These are phyloP conservation scores for Penicillium egyptiacum DNA, from an alignment of 495 filamentous ascomycete genomes.

Conservation along the genomic window DNA sequence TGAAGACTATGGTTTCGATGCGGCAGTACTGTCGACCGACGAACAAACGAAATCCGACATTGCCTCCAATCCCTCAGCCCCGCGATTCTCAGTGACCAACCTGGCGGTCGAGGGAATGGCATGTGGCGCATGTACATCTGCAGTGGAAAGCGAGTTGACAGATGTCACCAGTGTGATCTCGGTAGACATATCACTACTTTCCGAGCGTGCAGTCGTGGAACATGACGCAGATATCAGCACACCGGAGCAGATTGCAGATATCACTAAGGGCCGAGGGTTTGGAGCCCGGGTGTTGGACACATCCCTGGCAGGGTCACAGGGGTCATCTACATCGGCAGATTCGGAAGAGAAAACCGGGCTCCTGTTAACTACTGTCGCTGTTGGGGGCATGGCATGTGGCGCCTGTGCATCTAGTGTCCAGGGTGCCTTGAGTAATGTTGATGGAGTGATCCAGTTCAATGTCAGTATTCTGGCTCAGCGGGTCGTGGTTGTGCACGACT, in stretches of 20 bases:
- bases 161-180: conserved; percentile 69
- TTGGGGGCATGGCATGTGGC: conserved; percentile 96
- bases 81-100: conserved; percentile 66
- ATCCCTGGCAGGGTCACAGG: conserved; percentile 17
- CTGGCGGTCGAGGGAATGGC: conserved; percentile 94
- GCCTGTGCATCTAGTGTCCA: conserved; percentile 92
- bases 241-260: conserved; percentile 72
- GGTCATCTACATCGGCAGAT: conserved; percentile 19
- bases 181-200: conserved; percentile 83
- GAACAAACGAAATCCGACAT: conserved; percentile 28
- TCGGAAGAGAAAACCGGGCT: conserved; percentile 45
- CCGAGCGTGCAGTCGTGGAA: conserved; percentile 68
- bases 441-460: conserved; percentile 82
- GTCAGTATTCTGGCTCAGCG: conserved; percentile 91
- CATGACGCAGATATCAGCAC: conserved; percentile 68
- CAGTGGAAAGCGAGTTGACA: conserved; percentile 79
- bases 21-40: conserved; percentile 81
- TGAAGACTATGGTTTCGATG: conserved; percentile 92
- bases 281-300: conserved; percentile 72
- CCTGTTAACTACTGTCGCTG: conserved; percentile 73
- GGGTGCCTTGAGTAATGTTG: conserved; percentile 73
- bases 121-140: conserved; percentile 90
- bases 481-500: conserved; percentile 84
- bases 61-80: conserved; percentile 21
- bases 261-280: conserved; percentile 90